Evolutionary conservation across 2,329 filamentous ascomycete species (phyloP).

Genomic region (Thielaviopsis euricoi): DNA sequence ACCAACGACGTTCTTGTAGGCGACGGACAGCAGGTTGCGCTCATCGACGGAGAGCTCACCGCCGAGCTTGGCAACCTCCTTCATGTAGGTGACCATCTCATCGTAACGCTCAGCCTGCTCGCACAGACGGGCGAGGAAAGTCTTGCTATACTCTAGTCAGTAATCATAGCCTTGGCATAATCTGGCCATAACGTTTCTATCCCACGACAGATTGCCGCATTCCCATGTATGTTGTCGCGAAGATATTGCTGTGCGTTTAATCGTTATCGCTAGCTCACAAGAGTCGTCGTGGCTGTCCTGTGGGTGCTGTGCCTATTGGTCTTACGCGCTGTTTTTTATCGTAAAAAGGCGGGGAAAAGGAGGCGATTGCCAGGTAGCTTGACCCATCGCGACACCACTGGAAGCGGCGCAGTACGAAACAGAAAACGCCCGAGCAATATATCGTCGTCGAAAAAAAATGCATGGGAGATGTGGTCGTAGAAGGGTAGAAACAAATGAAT

Average conservation of each 20-base stretch:
- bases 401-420: background rate
- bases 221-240: background rate
- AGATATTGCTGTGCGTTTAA: background rate
- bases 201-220: background rate
- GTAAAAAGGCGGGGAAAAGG: constrained; percentile 4
- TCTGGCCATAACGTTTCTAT: background rate
- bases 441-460: constrained; percentile 1
- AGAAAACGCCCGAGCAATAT: background rate
- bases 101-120: constrained; percentile 99
- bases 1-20: constrained; percentile 99
- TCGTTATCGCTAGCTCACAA: background rate
- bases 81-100: constrained; percentile 99
- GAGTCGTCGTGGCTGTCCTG: background rate
- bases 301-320: background rate
- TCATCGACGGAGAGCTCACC: constrained; percentile 84
- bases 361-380: constrained; percentile 1
- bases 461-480: background rate
- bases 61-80: constrained; percentile 88
- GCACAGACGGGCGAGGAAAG: constrained; percentile 97
- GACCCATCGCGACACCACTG: constrained; percentile 3
- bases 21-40: constrained; percentile 95
- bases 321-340: background rate
- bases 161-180: background rate
- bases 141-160: constrained; percentile 56
- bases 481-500: constrained; percentile 5